Base-by-base conservation (phyloP, 225 moss, liverwort and hornwort species). In the Bryum argenteum region DNA sequence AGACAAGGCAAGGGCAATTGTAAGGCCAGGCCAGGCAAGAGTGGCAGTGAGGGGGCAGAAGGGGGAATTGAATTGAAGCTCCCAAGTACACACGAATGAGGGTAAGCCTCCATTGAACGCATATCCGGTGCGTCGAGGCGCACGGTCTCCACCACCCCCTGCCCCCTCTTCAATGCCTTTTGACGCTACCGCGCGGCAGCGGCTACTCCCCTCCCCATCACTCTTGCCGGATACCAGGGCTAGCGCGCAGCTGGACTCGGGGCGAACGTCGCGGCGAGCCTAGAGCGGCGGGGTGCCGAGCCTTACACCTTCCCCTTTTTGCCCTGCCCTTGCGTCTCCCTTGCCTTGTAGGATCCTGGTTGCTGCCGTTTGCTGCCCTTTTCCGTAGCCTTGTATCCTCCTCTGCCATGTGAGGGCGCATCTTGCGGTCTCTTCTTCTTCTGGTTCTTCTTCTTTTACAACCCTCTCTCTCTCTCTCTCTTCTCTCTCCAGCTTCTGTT, bases 331-430 rank as follows among this genome's bases (percentile, higher is more conserved):
- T 14, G 58, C 58, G 17, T 12, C n/a, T 14, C 1, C 55, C 15
- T 66, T 59, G 67, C 57, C 57, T 53, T 67, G 54, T 55, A 60
- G 76, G 61, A 67, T 76, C 67, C 9, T 41, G 72, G 63, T 33
- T 33, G 5, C 63, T 76, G 68, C 80, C 79, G 59, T 44, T 67
- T 23, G 39, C 47, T 48, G 55, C 56, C 62, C 58, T 28, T 58
- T 37, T 10, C 58, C 65, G 55, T 65, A 9, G 62, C 68, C 57
- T 62, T 55, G 73, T 56, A 40, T 51, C 59, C 58, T 48, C 45
- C 58, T 15, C 58, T 59, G 81, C 73, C 77, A 74, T 81, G 71
- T 66, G 82, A 74, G 56, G 28, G 74, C 82, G 82, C 78, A 82
- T 82, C 74, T 74, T 62, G 60, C 60, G 74, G 74, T 20, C 45